phyloP scores from a whole-genome alignment of 352 stramenopile genomes.

The Phytophthora agathidicida region DNA sequence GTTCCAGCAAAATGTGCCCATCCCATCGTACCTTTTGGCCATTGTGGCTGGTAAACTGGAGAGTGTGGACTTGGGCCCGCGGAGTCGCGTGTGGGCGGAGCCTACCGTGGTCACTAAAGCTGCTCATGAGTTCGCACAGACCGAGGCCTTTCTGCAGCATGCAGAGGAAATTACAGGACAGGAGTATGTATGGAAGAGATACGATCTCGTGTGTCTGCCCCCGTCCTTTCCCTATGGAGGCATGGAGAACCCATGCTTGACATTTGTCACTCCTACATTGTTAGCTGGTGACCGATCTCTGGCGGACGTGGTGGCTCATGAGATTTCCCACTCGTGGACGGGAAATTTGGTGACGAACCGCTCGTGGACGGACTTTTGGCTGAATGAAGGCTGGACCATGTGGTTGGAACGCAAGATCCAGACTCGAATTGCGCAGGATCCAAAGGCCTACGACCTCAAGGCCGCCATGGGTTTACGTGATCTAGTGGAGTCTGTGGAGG shows the following conservation, averaged over 20 bases:
- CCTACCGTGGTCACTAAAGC: constrained; percentile 92
- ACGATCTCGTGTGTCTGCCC: constrained; percentile 98
- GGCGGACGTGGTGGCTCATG: constrained; percentile 97
- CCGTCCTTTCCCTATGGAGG: constrained; percentile 92
- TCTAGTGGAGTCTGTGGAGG: constrained; percentile 48
- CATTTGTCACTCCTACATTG: constrained; percentile 97
- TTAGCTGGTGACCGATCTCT: constrained; percentile 95
- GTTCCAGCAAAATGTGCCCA: constrained; percentile 93
- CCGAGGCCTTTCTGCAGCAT: constrained; percentile 92
- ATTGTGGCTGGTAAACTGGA: constrained; percentile 92
- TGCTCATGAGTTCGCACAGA: constrained; percentile 95
- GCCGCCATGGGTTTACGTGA: constrained; percentile 52
- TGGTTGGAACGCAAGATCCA: constrained; percentile 98
- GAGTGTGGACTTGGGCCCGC: constrained; percentile 85
- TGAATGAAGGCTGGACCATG: constrained; percentile 99
- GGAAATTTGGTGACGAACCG: constrained; percentile 98
- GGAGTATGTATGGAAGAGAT: constrained; percentile 96
- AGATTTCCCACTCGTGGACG: constrained; percentile 97
- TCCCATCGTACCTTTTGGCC: constrained; percentile 96
- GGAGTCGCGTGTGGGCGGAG: constrained; percentile 94
- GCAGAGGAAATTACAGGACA: constrained; percentile 93
- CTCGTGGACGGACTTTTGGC: constrained; percentile 96
- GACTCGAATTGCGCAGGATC: constrained; percentile 55
- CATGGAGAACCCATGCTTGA: constrained; percentile 90
- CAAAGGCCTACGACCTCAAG: constrained; percentile 60